These are phyloP conservation scores for Trichoderma afroharzianum DNA, from an alignment of 2,329 filamentous ascomycete genomes.

Conservation along the genomic window DNA sequence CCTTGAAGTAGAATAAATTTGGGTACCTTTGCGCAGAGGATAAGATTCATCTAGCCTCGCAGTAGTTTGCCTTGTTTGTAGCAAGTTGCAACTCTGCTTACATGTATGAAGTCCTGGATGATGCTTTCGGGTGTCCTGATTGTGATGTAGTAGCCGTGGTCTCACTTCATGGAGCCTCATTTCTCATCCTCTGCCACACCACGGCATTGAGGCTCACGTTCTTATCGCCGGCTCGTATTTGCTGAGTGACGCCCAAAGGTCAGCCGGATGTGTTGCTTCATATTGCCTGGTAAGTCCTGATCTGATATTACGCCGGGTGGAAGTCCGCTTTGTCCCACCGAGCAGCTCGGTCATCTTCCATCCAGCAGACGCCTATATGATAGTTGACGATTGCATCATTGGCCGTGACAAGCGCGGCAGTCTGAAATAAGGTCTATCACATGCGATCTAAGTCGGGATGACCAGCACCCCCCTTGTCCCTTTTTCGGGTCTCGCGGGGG, in stretches of 20 bases:
- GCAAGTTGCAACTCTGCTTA: not conserved
- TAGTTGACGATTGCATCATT: constrained; percentile 8
- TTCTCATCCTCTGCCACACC: not conserved
- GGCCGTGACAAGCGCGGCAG: constrained; percentile 3
- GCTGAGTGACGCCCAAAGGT: not conserved
- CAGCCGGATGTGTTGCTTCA: not conserved
- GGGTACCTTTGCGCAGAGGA: not conserved
- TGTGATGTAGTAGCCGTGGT: not conserved
- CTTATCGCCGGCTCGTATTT: not conserved
- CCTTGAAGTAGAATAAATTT: not conserved
- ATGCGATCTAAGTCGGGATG: constrained; percentile 4
- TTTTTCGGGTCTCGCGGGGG: not conserved
- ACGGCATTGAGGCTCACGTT: not conserved
- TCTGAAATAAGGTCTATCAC: constrained; percentile 5
- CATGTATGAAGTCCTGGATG: not conserved
- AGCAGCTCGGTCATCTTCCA: constrained; percentile 10
- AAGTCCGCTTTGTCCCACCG: not conserved
- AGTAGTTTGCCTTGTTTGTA: not conserved
- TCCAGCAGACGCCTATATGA: not conserved
- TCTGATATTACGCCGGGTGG: not conserved
- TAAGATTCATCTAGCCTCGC: not conserved
- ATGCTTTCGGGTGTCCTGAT: not conserved
- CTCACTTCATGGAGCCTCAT: not conserved
- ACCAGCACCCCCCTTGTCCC: not conserved
- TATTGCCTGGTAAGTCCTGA: not conserved